phyloP scores from a whole-genome alignment of 768 basidiomycete species.

The Hirschioporus abietinus region DNA sequence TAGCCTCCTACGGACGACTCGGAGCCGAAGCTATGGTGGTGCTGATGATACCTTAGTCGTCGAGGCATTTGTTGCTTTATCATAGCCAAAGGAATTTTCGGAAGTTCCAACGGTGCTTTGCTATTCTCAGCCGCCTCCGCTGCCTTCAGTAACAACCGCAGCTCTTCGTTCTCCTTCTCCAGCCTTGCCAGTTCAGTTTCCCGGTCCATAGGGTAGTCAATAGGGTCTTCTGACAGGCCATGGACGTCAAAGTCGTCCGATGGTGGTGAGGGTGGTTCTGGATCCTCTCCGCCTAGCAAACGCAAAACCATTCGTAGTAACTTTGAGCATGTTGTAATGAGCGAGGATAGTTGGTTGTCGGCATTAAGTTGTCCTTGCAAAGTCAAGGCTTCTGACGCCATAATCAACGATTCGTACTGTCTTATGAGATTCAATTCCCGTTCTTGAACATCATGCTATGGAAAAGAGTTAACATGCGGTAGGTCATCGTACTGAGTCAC shows the following conservation, averaged over 20 bases:
- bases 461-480: not conserved
- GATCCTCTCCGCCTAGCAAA: constrained; percentile 55
- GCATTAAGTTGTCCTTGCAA: constrained; percentile 51
- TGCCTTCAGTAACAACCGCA: constrained; percentile 66
- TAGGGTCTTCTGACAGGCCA: constrained; percentile 29
- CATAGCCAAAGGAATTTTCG: not conserved
- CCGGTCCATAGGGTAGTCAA: constrained; percentile 79
- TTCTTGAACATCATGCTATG: constrained; percentile 86
- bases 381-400: constrained; percentile 66
- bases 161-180: constrained; percentile 80
- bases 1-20: not conserved
- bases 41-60: not conserved
- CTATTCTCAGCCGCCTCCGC: constrained; percentile 8
- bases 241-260: constrained; percentile 25
- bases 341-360: constrained; percentile 61
- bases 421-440: constrained; percentile 85
- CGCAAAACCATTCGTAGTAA: constrained; percentile 68
- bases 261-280: constrained; percentile 12
- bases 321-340: constrained; percentile 65
- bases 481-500: not conserved
- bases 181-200: constrained; percentile 88
- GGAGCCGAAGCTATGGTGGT: not conserved
- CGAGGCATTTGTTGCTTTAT: not conserved
- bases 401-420: constrained; percentile 85
- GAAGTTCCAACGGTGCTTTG: not conserved